Conservation (phyloP, 2,329 filamentous ascomycete species). For the Ilyonectria destructans region DNA sequence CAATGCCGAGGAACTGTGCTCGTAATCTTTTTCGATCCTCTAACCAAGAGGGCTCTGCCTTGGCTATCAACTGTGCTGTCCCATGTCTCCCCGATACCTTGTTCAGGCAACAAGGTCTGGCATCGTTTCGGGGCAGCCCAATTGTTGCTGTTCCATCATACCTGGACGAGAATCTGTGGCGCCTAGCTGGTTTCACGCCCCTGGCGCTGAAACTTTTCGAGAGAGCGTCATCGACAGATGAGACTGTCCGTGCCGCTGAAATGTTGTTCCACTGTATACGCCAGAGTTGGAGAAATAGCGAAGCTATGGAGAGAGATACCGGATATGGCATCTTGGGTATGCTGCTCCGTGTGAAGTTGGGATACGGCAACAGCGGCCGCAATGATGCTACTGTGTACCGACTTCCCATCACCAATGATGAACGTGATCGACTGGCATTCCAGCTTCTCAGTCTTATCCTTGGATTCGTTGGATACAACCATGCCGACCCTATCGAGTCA, state of each 20-base stretch:
- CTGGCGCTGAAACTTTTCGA: constrained; percentile 90
- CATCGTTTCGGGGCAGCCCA: constrained; percentile 86
- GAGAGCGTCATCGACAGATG: constrained; percentile 78
- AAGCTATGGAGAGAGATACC: constrained; percentile 97
- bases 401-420: constrained; percentile 65
- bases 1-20: constrained; percentile 81
- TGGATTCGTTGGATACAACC: constrained; percentile 90
- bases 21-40: constrained; percentile 68
- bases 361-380: constrained; percentile 59
- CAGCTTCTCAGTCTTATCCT: constrained; percentile 84
- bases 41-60: constrained; percentile 73
- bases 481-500: constrained; percentile 84
- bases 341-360: constrained; percentile 87
- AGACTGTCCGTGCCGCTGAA: constrained; percentile 83
- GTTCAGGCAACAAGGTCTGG: constrained; percentile 85
- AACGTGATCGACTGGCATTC: constrained; percentile 71
- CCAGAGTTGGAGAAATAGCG: constrained; percentile 96
- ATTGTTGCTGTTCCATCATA: constrained; percentile 86
- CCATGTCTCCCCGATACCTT: constrained; percentile 92
- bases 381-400: constrained; percentile 55
- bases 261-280: constrained; percentile 90
- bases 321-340: constrained; percentile 92
- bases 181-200: constrained; percentile 90
- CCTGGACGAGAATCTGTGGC: constrained; percentile 93
- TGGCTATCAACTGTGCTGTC: constrained; percentile 91